A percentile compares a stretch with the other conserved stretches of the same genome.
Evolutionary conservation across 805 yeast species (phyloP).

Genomic region (Zygotorulaspora florentina): DNA sequence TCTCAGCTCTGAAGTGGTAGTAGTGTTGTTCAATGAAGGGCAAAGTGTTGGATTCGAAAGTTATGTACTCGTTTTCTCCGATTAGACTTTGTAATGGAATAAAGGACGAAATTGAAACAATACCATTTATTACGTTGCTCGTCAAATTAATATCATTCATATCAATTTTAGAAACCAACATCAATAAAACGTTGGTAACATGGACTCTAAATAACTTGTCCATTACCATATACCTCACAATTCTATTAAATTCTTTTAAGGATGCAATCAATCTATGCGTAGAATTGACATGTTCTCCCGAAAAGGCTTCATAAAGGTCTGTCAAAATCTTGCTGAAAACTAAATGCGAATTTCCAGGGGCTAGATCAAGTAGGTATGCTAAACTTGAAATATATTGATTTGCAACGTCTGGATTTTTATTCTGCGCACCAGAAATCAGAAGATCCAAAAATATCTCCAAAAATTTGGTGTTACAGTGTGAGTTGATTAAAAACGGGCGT

Average conservation of each 20-base stretch:
- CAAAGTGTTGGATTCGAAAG: slow-evolving; percentile 39
- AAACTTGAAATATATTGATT: slow-evolving; percentile 57
- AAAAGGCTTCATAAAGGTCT: slow-evolving; percentile 74
- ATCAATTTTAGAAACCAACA: slow-evolving; percentile 78
- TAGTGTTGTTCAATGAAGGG: slow-evolving; percentile 67
- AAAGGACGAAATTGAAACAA: slow-evolving; percentile 65
- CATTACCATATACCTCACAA: slow-evolving; percentile 62
- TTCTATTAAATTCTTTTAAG: slow-evolving; percentile 57
- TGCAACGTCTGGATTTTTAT: slow-evolving; percentile 56
- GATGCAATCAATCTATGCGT: slow-evolving; percentile 79
- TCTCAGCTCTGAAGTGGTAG: slow-evolving; percentile 40
- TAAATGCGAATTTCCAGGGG: slow-evolving; percentile 40
- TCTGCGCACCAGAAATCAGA: slow-evolving; percentile 68
- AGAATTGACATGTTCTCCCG: slow-evolving; percentile 59
- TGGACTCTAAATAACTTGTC: slow-evolving; percentile 70
- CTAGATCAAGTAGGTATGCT: slow-evolving; percentile 58
- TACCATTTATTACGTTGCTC: slow-evolving; percentile 57
- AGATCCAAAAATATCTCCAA: slow-evolving; percentile 46
- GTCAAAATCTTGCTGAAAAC: slow-evolving; percentile 52
- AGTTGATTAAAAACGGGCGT: slow-evolving; percentile 26
- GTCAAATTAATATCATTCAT: slow-evolving; percentile 80
- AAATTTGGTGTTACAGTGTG: slow-evolving; percentile 34
- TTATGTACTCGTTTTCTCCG: slow-evolving; percentile 37
- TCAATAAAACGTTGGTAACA: slow-evolving; percentile 63
- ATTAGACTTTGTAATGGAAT: slow-evolving; percentile 66